Conservation (phyloP, 2,329 filamentous ascomycete genomes). For the Dactylellina haptotyla region DNA sequence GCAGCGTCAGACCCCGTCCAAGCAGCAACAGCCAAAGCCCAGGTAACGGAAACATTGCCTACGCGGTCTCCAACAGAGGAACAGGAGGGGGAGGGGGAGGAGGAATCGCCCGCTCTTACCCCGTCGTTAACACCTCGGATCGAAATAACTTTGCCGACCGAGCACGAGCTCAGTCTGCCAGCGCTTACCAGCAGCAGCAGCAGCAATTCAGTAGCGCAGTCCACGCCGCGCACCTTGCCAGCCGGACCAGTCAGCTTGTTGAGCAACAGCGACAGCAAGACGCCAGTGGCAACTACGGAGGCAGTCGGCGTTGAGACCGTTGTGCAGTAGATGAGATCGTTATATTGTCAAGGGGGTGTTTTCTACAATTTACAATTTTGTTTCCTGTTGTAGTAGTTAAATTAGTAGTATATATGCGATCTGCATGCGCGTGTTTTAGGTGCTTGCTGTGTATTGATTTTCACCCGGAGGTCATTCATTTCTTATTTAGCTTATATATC, state of each 20-base stretch:
- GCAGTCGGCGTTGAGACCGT: constrained; percentile 32
- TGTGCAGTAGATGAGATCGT: constrained; percentile 1
- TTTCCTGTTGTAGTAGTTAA: neutral
- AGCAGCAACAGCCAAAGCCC: neutral
- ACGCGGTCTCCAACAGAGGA: constrained; percentile 1
- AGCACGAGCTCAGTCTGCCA: constrained; percentile 6
- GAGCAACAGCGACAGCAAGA: constrained; percentile 28
- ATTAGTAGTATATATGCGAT: too few relatives aligned
- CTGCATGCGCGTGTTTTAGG: too few relatives aligned
- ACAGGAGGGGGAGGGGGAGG: neutral
- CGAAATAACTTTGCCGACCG: constrained; percentile 14
- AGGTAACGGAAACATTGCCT: constrained; percentile 18
- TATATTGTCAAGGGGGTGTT: neutral
- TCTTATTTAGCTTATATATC: too few relatives aligned
- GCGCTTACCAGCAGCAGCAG: constrained; percentile 32
- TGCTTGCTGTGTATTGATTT: too few relatives aligned
- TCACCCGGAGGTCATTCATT: too few relatives aligned
- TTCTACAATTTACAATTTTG: neutral
- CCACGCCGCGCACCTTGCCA: constrained; percentile 50
- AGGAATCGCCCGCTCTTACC: constrained; percentile 6
- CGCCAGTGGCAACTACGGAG: constrained; percentile 1
- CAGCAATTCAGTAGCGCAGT: constrained; percentile 31
- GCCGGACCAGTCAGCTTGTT: constrained; percentile 28
- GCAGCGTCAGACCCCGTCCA: constrained; percentile 5
- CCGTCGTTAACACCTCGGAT: constrained; percentile 25